Conservation (phyloP, 257 asterid species). For the Mitragyna speciosa region DNA sequence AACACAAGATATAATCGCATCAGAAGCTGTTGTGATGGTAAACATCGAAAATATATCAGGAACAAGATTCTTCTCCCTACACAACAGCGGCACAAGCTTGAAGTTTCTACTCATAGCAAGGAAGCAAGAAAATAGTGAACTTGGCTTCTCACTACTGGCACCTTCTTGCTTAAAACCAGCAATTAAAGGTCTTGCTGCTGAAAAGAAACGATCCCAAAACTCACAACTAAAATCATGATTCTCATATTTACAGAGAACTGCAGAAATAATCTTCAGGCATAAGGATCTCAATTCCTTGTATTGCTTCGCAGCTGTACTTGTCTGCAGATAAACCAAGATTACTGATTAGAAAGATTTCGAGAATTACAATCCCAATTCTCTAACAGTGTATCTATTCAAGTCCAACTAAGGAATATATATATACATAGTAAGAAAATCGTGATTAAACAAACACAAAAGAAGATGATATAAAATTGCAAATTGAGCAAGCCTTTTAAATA, state of each 20-base stretch:
- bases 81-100: conserved; percentile 62
- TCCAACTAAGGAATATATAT: not conserved
- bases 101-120: conserved; percentile 88
- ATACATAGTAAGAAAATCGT: not conserved
- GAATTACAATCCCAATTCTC: not conserved
- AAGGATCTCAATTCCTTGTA: conserved; percentile 81
- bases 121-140: conserved; percentile 85
- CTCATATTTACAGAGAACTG: conserved; percentile 57
- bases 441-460: not conserved
- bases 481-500: not conserved
- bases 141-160: conserved; percentile 78
- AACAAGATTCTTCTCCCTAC: conserved; percentile 64
- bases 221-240: conserved; percentile 61
- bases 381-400: not conserved
- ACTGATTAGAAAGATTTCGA: conserved; percentile 17
- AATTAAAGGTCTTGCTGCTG: conserved; percentile 60
- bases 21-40: conserved; percentile 66
- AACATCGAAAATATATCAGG: conserved; percentile 81
- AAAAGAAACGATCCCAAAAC: conserved; percentile 80
- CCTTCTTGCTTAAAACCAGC: conserved; percentile 77
- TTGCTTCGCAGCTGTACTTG: conserved; percentile 55
- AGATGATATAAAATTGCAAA: not conserved
- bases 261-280: conserved; percentile 71
- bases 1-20: conserved; percentile 58
- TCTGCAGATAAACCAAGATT: conserved; percentile 47